A percentile compares a stretch with the other conserved stretches of the same genome.
phyloP scores from a whole-genome alignment of 176 grass and related monocot species.

The Ensete glaucum region DNA sequence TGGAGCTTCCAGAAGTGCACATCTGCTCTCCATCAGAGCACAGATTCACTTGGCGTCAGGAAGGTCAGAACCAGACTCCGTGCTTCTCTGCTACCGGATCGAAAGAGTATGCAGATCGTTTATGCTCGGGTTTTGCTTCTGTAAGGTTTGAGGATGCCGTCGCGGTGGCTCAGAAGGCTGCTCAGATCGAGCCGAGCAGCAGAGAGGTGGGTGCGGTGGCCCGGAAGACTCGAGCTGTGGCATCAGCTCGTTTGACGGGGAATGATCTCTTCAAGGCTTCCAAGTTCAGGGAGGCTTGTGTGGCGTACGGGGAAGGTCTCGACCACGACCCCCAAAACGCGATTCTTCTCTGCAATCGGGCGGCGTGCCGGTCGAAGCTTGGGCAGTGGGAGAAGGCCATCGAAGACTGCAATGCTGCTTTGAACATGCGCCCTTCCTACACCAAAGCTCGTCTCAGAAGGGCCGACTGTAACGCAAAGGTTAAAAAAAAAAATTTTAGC shows the following conservation, averaged over 20 bases:
- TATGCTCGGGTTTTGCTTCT: too few species aligned
- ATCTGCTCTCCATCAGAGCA: constrained; percentile 13
- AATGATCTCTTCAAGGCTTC: constrained; percentile 26
- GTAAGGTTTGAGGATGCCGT: constrained; percentile 30
- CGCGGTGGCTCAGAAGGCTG: constrained; percentile 7
- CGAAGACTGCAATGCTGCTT: constrained; percentile 24
- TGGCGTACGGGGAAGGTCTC: constrained; percentile 17
- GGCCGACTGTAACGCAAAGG: constrained; percentile 25
- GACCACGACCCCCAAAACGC: constrained; percentile 20
- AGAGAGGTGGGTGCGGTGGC: constrained; percentile 17
- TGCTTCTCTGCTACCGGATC: neutral
- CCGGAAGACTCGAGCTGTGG: constrained; percentile 8
- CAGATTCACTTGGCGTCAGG: constrained; percentile 21
- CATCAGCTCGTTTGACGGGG: constrained; percentile 10
- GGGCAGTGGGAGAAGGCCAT: constrained; percentile 22
- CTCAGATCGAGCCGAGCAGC: constrained; percentile 18
- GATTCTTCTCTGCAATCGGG: constrained; percentile 25
- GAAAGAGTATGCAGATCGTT: too few species aligned
- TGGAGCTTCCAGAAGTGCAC: constrained; percentile 16
- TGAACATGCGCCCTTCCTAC: constrained; percentile 21
- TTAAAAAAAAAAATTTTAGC: neutral
- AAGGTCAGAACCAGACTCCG: neutral
- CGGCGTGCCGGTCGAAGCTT: constrained; percentile 22
- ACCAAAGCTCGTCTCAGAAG: constrained; percentile 25
- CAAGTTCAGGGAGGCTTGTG: constrained; percentile 16